These are phyloP conservation scores for Cantharellus anzutake DNA, from an alignment of 768 basidiomycete species.

Conservation along the genomic window DNA sequence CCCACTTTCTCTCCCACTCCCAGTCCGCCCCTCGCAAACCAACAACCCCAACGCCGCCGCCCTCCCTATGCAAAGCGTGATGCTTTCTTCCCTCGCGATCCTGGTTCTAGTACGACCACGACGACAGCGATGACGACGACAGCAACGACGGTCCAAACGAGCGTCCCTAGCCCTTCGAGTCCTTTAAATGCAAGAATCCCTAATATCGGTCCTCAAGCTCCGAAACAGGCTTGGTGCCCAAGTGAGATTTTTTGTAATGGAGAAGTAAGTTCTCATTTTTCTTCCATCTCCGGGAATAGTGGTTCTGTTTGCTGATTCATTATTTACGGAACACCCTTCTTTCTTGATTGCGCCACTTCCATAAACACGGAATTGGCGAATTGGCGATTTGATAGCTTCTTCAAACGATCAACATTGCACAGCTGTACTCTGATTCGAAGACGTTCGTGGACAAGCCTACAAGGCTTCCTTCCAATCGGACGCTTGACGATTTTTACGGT, in stretches of 20 bases:
- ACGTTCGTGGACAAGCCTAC: conserved; percentile 87
- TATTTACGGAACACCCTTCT: not conserved
- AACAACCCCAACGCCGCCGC: too few relatives aligned
- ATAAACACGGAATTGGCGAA: too few relatives aligned
- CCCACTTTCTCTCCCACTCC: too few relatives aligned
- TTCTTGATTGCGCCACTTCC: not conserved
- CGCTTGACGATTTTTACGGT: conserved; percentile 43
- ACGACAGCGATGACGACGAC: too few relatives aligned
- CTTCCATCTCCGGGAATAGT: not conserved
- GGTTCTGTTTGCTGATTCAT: not conserved
- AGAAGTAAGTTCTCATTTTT: conserved; percentile 25
- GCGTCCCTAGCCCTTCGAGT: conserved; percentile 43
- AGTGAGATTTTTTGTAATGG: conserved; percentile 69
- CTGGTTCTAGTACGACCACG: not conserved
- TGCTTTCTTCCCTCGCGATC: too few relatives aligned
- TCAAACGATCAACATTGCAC: conserved; percentile 70
- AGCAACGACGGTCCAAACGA: conserved; percentile 28
- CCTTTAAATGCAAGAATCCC: conserved; percentile 28
- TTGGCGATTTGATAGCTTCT: conserved; percentile 33
- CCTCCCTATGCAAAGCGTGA: too few relatives aligned
- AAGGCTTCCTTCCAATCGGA: conserved; percentile 37
- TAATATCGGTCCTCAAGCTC: conserved; percentile 44
- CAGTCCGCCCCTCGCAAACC: too few relatives aligned
- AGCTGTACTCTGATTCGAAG: conserved; percentile 61
- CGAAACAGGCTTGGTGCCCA: conserved; percentile 58